These are phyloP conservation scores for Phytopythium aichiense DNA, from an alignment of 352 stramenopile species.

Conservation along the genomic window DNA sequence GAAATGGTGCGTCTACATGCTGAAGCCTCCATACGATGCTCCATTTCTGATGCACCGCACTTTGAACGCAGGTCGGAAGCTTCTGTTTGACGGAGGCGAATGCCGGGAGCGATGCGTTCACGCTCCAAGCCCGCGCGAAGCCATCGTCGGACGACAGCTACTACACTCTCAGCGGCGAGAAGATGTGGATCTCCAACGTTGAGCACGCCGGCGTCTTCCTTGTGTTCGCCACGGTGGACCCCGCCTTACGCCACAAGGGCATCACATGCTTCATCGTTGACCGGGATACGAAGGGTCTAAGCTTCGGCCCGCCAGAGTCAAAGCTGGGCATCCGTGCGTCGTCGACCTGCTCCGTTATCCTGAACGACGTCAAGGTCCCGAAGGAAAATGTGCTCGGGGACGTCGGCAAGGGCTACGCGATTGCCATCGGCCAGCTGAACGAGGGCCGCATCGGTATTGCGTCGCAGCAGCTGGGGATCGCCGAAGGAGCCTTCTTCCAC, in stretches of 20 bases:
- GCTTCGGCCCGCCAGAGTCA: slow-evolving; percentile 88
- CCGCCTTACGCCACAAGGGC: slow-evolving; percentile 89
- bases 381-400: slow-evolving; percentile 86
- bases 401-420: slow-evolving; percentile 89
- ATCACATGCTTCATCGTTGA: slow-evolving; percentile 97
- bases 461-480: slow-evolving; percentile 93
- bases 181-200: slow-evolving; percentile 96
- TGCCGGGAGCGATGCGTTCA: slow-evolving; percentile 94
- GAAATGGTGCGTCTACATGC: slow-evolving; percentile 29
- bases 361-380: slow-evolving; percentile 91
- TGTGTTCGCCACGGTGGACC: slow-evolving; percentile 91
- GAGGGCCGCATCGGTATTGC: slow-evolving; percentile 92
- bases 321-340: slow-evolving; percentile 94
- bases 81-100: slow-evolving; percentile 94
- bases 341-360: slow-evolving; percentile 90
- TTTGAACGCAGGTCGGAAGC: slow-evolving; percentile 67
- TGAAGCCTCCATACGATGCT: not conserved
- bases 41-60: slow-evolving; percentile 5
- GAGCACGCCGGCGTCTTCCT: slow-evolving; percentile 91
- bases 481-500: slow-evolving; percentile 90
- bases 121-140: slow-evolving; percentile 90
- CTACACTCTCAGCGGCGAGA: slow-evolving; percentile 91
- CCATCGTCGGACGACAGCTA: slow-evolving; percentile 84
- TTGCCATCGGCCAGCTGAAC: slow-evolving; percentile 95
- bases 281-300: slow-evolving; percentile 78